These are phyloP conservation scores for Penicillium steckii DNA, from an alignment of 495 filamentous ascomycete species.

Conservation along the genomic window DNA sequence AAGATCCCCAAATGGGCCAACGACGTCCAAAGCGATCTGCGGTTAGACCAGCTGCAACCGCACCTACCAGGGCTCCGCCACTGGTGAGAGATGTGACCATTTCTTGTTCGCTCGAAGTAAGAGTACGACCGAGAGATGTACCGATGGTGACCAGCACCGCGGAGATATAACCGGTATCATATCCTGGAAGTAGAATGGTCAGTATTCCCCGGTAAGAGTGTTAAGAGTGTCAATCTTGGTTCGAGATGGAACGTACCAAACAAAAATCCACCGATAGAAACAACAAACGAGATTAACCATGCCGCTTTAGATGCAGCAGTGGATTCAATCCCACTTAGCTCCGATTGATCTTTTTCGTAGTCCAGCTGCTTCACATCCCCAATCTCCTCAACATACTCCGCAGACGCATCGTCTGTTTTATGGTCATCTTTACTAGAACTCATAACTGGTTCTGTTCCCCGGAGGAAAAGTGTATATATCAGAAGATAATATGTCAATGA, in stretches of 20 bases:
- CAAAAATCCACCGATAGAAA: constrained; percentile 17
- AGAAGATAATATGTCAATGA: neutral
- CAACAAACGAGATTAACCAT: constrained; percentile 17
- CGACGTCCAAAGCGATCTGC: constrained; percentile 52
- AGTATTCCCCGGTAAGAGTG: too few species aligned
- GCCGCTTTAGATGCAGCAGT: constrained; percentile 15
- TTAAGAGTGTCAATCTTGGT: too few species aligned
- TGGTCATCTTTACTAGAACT: neutral
- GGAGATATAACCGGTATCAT: constrained; percentile 22
- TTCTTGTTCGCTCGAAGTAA: constrained; percentile 19
- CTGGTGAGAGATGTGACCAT: constrained; percentile 19
- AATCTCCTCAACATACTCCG: constrained; percentile 12
- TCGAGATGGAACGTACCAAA: constrained; percentile 5
- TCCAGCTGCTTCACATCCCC: constrained; percentile 6
- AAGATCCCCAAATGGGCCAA: constrained; percentile 46
- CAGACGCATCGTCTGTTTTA: neutral
- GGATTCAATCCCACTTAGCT: constrained; percentile 14
- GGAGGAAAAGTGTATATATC: neutral
- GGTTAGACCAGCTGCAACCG: constrained; percentile 46
- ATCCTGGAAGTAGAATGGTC: constrained; percentile 11
- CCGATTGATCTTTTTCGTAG: neutral
- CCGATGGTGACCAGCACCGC: constrained; percentile 15
- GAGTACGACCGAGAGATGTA: constrained; percentile 8
- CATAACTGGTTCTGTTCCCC: neutral
- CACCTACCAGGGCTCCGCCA: constrained; percentile 34